A percentile compares a stretch with the other conserved stretches of the same genome.
phyloP scores from a whole-genome alignment of 208 protist species.

The Trypanosomatidae sp. region DNA sequence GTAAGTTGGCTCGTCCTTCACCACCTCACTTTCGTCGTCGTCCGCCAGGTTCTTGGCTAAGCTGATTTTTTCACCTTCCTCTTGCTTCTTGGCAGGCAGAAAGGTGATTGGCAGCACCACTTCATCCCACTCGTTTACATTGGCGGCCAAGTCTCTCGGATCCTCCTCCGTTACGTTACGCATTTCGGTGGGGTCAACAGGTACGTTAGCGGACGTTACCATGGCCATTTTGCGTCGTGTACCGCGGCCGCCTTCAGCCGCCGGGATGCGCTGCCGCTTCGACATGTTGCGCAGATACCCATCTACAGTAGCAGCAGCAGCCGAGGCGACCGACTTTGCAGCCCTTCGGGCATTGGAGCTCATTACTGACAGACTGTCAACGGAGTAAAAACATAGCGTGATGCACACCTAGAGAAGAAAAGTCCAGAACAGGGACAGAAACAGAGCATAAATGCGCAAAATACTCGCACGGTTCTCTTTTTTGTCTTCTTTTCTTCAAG shows the following conservation, averaged over 20 bases:
- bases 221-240: constrained; percentile 80
- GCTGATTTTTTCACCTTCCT: constrained; percentile 10
- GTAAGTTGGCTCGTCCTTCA: constrained; percentile 15
- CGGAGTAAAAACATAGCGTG: not conserved
- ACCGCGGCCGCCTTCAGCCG: constrained; percentile 72
- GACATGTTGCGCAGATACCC: constrained; percentile 87
- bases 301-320: constrained; percentile 71
- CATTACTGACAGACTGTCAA: constrained; percentile 6
- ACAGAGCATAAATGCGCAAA: not conserved
- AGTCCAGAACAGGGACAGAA: not conserved
- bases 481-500: not conserved
- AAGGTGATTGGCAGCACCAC: constrained; percentile 49
- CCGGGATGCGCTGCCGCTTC: constrained; percentile 66
- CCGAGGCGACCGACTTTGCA: constrained; percentile 49
- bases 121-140: constrained; percentile 86
- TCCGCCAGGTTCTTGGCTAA: not conserved
- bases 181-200: constrained; percentile 2
- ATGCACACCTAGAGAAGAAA: not conserved
- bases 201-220: constrained; percentile 62
- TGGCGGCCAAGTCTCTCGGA: constrained; percentile 24
- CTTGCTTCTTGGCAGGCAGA: constrained; percentile 29
- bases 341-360: constrained; percentile 10
- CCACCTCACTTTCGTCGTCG: not conserved
- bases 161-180: not conserved
- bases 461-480: not conserved